Conservation (phyloP, 805 yeast species). For the Hanseniaspora taiwanica region DNA sequence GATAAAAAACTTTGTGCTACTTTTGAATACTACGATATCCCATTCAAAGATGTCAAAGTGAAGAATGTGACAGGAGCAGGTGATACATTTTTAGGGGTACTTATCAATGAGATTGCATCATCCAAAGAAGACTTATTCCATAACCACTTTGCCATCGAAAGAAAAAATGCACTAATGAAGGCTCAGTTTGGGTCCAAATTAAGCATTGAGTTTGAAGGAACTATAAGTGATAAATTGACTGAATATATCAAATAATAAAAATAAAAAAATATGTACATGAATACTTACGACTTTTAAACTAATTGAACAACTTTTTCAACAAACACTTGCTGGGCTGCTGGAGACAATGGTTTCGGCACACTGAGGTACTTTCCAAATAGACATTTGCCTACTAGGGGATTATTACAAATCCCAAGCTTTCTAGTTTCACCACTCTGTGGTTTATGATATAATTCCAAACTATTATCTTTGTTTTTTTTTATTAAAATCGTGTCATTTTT, state of each 20-base stretch:
- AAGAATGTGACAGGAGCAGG: constrained; percentile 82
- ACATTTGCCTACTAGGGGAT: constrained; percentile 52
- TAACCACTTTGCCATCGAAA: background rate
- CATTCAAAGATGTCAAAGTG: constrained; percentile 26
- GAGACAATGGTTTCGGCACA: constrained; percentile 30
- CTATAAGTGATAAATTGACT: constrained; percentile 5
- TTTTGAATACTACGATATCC: constrained; percentile 46
- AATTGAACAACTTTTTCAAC: background rate
- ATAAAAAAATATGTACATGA: background rate
- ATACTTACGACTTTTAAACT: too few relatives aligned
- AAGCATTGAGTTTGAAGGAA: constrained; percentile 7
- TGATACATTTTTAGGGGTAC: constrained; percentile 60
- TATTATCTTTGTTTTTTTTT: constrained; percentile 37
- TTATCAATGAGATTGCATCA: constrained; percentile 30
- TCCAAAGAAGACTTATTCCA: constrained; percentile 3
- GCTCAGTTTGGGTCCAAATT: constrained; percentile 9
- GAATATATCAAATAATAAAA: background rate
- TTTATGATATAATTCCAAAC: constrained; percentile 30
- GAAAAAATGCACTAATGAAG: constrained; percentile 3
- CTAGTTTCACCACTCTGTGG: constrained; percentile 22
- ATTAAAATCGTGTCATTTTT: constrained; percentile 57
- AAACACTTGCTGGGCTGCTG: constrained; percentile 19
- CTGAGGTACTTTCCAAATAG: constrained; percentile 65
- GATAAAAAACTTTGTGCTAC: constrained; percentile 22
- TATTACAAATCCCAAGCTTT: constrained; percentile 44